These are phyloP conservation scores for Trichoderma sp. DNA, from an alignment of 2,329 filamentous ascomycete genomes.

Conservation along the genomic window DNA sequence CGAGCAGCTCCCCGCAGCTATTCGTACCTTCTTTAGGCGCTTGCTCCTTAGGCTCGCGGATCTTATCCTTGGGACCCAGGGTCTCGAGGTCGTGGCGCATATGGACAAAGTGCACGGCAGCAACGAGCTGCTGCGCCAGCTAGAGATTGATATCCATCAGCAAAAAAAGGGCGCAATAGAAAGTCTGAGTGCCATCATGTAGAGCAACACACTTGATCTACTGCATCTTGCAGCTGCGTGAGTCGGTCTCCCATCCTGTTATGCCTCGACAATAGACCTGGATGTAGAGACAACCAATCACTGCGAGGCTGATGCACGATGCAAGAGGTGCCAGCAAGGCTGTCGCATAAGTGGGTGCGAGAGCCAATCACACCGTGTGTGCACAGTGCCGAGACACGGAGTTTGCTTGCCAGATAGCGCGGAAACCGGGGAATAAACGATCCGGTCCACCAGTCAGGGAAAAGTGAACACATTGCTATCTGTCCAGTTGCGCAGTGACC, in stretches of 20 bases:
- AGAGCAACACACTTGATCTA: conserved; percentile 63
- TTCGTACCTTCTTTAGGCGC: conserved; percentile 49
- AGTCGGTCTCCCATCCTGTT: conserved; percentile 67
- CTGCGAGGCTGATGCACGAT: background rate
- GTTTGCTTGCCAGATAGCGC: background rate
- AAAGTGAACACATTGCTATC: conserved; percentile 38
- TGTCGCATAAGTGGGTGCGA: background rate
- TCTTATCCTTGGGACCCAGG: conserved; percentile 55
- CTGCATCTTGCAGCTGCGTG: conserved; percentile 80
- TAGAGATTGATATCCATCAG: conserved; percentile 30
- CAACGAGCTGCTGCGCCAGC: conserved; percentile 67
- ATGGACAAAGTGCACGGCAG: conserved; percentile 63
- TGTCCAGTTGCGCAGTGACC: conserved; percentile 8
- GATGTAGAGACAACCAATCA: background rate
- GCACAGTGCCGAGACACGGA: background rate
- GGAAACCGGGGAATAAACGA: conserved; percentile 32
- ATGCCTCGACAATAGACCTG: too few relatives aligned
- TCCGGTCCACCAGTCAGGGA: conserved; percentile 24
- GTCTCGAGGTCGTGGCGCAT: conserved; percentile 64
- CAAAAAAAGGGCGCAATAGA: background rate
- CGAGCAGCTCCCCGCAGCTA: background rate
- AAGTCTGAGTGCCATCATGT: too few relatives aligned
- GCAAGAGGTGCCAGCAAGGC: background rate
- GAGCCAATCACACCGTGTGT: background rate
- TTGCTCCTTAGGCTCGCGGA: conserved; percentile 55